A percentile compares a stretch with the other conserved stretches of the same genome.
phyloP scores from a whole-genome alignment of 2,329 filamentous ascomycete genomes.

The Fusarium nematophilum region DNA sequence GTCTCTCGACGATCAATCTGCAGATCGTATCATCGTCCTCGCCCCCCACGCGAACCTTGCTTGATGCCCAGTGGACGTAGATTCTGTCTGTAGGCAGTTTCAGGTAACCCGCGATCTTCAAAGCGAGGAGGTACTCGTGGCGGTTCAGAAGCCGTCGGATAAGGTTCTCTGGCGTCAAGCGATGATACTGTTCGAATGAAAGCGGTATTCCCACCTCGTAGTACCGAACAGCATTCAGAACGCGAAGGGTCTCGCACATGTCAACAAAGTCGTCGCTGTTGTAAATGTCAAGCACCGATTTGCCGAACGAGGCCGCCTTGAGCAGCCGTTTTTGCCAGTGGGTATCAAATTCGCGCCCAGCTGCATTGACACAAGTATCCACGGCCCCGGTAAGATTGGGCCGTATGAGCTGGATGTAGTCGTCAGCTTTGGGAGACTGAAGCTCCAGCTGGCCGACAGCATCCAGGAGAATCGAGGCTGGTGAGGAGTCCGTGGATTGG shows the following conservation, averaged over 20 bases:
- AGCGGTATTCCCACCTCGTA: conserved; percentile 91
- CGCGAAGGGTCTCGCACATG: conserved; percentile 93
- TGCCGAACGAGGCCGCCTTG: conserved; percentile 97
- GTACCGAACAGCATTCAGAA: conserved; percentile 91
- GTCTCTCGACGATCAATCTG: conserved; percentile 83
- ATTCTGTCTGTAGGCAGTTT: conserved; percentile 88
- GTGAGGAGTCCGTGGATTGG: conserved; percentile 86
- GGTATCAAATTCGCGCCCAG: conserved; percentile 88
- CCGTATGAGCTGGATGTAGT: conserved; percentile 95
- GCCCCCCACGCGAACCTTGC: conserved; percentile 87
- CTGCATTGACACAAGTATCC: conserved; percentile 91
- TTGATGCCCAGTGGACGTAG: conserved; percentile 96
- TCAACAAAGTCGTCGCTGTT: conserved; percentile 99
- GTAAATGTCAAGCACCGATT: conserved; percentile 96
- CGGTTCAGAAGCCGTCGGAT: conserved; percentile 87
- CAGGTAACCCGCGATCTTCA: conserved; percentile 89
- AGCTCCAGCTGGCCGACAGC: conserved; percentile 91
- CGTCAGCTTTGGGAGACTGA: conserved; percentile 96
- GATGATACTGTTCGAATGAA: conserved; percentile 93
- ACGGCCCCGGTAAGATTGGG: conserved; percentile 91
- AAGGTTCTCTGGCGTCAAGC: conserved; percentile 89
- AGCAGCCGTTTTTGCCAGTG: conserved; percentile 96
- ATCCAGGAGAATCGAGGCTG: conserved; percentile 92
- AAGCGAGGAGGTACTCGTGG: conserved; percentile 89
- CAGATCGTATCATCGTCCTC: conserved; percentile 92